These are phyloP conservation scores for Pseudogymnoascus sp. DNA, from an alignment of 2,329 filamentous ascomycete species.

Conservation along the genomic window DNA sequence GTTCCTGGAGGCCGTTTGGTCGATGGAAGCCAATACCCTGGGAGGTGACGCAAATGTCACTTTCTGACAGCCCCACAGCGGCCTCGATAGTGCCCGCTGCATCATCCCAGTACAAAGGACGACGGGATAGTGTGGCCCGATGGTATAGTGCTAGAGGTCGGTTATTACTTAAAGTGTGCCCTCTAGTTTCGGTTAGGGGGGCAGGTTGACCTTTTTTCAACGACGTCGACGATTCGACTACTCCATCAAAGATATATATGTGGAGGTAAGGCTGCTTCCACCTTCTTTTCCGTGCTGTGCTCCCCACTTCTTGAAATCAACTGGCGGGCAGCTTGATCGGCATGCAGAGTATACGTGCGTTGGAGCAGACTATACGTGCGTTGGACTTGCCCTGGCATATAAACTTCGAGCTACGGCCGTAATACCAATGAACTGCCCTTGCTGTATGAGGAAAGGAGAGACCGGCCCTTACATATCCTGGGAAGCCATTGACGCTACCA, in stretches of 20 bases:
- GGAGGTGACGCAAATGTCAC: background rate
- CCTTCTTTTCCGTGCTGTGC: background rate
- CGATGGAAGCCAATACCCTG: background rate
- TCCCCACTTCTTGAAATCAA: background rate
- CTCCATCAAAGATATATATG: background rate
- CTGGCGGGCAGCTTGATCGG: background rate
- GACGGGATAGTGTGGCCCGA: background rate
- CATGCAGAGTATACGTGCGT: background rate
- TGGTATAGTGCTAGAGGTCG: background rate
- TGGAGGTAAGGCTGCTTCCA: background rate
- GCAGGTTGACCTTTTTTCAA: background rate
- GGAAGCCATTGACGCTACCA: background rate
- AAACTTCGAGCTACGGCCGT: background rate
- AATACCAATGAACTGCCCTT: background rate
- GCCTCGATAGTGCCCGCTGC: background rate
- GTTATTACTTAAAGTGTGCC: constrained; percentile 3
- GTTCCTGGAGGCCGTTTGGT: background rate
- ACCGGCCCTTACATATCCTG: background rate
- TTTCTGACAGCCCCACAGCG: background rate
- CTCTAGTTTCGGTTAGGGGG: background rate
- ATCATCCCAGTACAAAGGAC: background rate
- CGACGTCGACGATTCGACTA: background rate
- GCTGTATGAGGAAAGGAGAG: background rate
- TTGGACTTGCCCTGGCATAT: background rate
- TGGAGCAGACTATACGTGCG: background rate